Conservation (phyloP, 441 rosid genomes). For the Pelargonium cotyledonis region DNA sequence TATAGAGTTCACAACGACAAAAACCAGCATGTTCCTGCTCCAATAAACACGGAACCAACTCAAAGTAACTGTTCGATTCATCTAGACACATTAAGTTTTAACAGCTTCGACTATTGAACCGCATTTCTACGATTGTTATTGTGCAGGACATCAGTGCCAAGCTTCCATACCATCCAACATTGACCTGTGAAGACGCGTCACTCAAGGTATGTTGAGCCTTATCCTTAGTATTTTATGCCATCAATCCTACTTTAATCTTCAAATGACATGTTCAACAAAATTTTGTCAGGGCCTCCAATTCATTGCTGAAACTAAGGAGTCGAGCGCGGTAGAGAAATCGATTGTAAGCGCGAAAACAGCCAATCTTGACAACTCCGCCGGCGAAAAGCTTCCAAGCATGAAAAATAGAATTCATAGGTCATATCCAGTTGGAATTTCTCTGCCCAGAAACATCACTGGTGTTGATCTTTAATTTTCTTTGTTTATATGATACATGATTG, state of each 20-base stretch:
- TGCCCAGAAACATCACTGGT: slow-evolving; percentile 31
- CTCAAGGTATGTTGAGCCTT: slow-evolving; percentile 37
- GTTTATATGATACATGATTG: neutral
- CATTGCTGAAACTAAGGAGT: slow-evolving; percentile 43
- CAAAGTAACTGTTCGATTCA: too few relatives aligned
- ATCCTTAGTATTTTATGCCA: neutral
- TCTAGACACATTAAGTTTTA: neutral
- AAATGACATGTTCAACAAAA: slow-evolving; percentile 12
- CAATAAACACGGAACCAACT: too few relatives aligned
- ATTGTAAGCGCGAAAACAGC: slow-evolving; percentile 17
- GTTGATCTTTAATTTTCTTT: slow-evolving; percentile 18
- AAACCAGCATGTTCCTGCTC: too few relatives aligned
- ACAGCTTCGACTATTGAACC: neutral
- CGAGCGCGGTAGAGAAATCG: slow-evolving; percentile 20
- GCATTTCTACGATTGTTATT: slow-evolving; percentile 8
- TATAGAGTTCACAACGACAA: too few relatives aligned
- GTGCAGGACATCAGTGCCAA: slow-evolving; percentile 46
- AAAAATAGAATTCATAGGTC: slow-evolving; percentile 61
- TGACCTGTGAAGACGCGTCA: slow-evolving; percentile 38
- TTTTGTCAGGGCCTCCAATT: slow-evolving; percentile 67
- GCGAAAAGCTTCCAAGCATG: slow-evolving; percentile 20
- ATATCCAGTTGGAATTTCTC: slow-evolving; percentile 56
- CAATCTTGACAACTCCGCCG: slow-evolving; percentile 18
- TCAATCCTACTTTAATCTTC: slow-evolving; percentile 3
- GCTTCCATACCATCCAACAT: slow-evolving; percentile 37